A percentile compares a stretch with the other conserved stretches of the same genome.
These are phyloP conservation scores for Madurella mycetomatis DNA, from an alignment of 2,329 filamentous ascomycete genomes.

Conservation along the genomic window DNA sequence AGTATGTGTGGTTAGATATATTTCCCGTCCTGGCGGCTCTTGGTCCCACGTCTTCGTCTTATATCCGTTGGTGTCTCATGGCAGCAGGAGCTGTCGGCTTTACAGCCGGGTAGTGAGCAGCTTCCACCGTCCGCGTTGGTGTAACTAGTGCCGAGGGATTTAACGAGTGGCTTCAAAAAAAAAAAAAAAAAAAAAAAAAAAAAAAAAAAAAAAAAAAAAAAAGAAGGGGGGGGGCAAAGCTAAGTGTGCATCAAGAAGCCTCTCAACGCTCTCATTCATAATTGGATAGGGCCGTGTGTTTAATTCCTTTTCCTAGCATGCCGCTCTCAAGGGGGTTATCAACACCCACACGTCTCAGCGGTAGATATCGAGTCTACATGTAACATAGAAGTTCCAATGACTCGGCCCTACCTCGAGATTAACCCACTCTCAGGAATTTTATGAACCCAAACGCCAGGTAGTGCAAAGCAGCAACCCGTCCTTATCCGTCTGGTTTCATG, in stretches of 20 bases:
- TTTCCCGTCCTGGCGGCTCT: too few species aligned
- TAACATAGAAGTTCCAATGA: neutral
- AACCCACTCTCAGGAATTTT: slow-evolving; percentile 9
- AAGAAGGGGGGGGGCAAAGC: too few species aligned
- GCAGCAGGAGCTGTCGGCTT: too few species aligned
- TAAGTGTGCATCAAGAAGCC: neutral
- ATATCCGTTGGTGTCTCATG: too few species aligned
- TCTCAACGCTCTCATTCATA: neutral
- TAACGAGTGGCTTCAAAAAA: too few species aligned
- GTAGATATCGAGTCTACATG: slow-evolving; percentile 8
- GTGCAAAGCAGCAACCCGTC: slow-evolving; percentile 8
- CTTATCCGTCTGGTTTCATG: slow-evolving; percentile 1
- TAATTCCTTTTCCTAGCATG: neutral
- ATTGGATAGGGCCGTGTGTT: neutral
- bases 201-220: too few species aligned
- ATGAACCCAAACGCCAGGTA: slow-evolving; percentile 13
- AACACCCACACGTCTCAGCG: neutral
- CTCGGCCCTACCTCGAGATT: neutral
- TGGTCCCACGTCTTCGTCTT: too few species aligned
- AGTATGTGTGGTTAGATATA: too few species aligned
- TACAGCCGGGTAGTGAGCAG: too few species aligned
- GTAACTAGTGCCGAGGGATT: too few species aligned
- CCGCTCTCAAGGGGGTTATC: neutral
- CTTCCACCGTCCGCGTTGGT: too few species aligned
- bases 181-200: too few species aligned